Evolutionary conservation across 2,329 filamentous ascomycete genomes (phyloP), one percentile per base, ranked within the genome.

Genomic region (Trichoderma simmonsii): DNA sequence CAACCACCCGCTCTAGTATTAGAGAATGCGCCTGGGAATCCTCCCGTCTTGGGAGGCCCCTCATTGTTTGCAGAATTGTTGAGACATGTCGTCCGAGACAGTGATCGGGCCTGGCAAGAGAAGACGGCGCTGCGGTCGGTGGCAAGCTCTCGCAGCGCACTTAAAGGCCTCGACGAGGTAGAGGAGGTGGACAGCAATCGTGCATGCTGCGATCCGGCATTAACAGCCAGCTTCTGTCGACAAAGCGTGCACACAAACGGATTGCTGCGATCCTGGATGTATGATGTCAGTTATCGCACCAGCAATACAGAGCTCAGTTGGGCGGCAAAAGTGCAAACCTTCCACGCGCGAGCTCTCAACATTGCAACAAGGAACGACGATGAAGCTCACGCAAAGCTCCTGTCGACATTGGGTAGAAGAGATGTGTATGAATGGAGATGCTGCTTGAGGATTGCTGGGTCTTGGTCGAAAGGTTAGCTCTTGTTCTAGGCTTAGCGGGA

Each of bases 181-280:
- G 70, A 18, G 7, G 48, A 43, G 9, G 39, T 61, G 8, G 56
- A 56, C 64, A 70, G 18, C 14, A 32, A 3, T 59, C 62, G 43
- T 36, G 60, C 48, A 71, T 64, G 28, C 5, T 34, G 56, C 68
- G 59, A 54, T 70, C 26, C 73, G 65, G 70, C 70, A 64, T 70
- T 71, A 30, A 75, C 72, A 66, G 75, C 75, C 67, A 78, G 75
- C 75, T 77, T 77, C 69, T 79, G 78, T 73, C 79, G 81, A 76
- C 83, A 85, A 75, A 79, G 76, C 63, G 80, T 77, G 80, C 83
- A 85, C 65, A 84, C 78, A 76, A 83, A 84, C 64, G 79, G 78
- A 77, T 80, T 79, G 75, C 78, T 76, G 73, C 78, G 81, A 76
- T 80, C 78, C 82, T 84, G 6, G 36, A 61, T 67, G 7, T 54